Percentiles rank a stretch among this genome's conserved stretches.
phyloP scores from a whole-genome alignment of 2,329 filamentous ascomycete genomes.

The Talaromyces sp. region DNA sequence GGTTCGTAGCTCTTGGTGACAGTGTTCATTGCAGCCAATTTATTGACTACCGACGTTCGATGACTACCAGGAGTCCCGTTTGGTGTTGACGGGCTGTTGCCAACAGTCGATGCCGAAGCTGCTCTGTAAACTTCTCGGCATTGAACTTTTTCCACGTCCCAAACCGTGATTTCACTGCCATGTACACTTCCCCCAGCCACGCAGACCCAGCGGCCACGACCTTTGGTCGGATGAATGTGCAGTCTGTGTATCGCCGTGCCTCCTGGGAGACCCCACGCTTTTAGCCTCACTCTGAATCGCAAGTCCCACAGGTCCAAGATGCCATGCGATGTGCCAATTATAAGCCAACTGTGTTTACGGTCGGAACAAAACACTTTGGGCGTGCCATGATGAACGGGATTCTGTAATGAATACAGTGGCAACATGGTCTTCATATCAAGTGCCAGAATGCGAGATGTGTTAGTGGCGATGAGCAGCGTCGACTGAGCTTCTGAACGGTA shows the following conservation, averaged over 20 bases:
- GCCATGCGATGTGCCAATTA: slow-evolving; percentile 88
- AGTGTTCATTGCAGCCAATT: slow-evolving; percentile 21
- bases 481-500: slow-evolving; percentile 79
- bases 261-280: slow-evolving; percentile 82
- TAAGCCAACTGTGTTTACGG: slow-evolving; percentile 80
- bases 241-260: slow-evolving; percentile 77
- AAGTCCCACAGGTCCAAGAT: slow-evolving; percentile 94
- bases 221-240: slow-evolving; percentile 71
- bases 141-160: slow-evolving; percentile 87
- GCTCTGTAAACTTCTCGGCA: slow-evolving; percentile 84
- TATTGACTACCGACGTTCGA: slow-evolving; percentile 21
- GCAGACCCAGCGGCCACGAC: slow-evolving; percentile 79
- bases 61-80: slow-evolving; percentile 19
- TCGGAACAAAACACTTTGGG: slow-evolving; percentile 91
- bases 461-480: slow-evolving; percentile 82
- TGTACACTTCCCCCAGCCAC: slow-evolving; percentile 82
- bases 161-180: slow-evolving; percentile 81
- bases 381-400: slow-evolving; percentile 85
- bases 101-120: slow-evolving; percentile 36
- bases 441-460: slow-evolving; percentile 75
- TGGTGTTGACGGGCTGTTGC: background rate
- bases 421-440: slow-evolving; percentile 86
- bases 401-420: slow-evolving; percentile 73
- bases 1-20: slow-evolving; percentile 66
- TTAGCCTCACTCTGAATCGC: slow-evolving; percentile 84